These are phyloP conservation scores for Leccinellum luteum DNA, from an alignment of 768 basidiomycete species.

Conservation along the genomic window DNA sequence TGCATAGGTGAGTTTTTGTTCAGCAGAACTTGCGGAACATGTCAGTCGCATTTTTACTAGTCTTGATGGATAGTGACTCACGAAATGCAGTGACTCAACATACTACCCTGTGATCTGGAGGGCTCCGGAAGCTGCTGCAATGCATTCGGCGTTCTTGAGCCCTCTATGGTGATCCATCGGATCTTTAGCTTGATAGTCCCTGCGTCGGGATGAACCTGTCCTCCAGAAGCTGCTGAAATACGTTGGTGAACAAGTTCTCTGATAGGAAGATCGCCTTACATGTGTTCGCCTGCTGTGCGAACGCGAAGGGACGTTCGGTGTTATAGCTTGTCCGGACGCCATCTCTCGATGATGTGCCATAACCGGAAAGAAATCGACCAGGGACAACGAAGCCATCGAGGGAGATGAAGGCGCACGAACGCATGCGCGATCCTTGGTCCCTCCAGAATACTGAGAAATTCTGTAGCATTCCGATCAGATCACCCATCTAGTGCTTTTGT, in stretches of 20 bases:
- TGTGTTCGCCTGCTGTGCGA: constrained; percentile 41
- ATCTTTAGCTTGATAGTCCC: constrained; percentile 58
- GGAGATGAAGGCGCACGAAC: constrained; percentile 59
- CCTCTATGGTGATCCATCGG: constrained; percentile 29
- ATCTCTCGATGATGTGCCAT: constrained; percentile 50
- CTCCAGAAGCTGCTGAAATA: constrained; percentile 6
- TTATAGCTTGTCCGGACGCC: constrained; percentile 49
- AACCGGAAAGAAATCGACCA: constrained; percentile 59
- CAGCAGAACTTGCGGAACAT: constrained; percentile 45
- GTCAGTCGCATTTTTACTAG: constrained; percentile 2
- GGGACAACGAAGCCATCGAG: constrained; percentile 64
- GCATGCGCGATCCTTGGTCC: constrained; percentile 51
- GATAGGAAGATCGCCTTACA: constrained; percentile 30
- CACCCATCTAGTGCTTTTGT: neutral
- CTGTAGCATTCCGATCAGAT: constrained; percentile 32
- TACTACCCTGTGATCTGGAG: constrained; percentile 34
- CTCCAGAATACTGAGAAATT: constrained; percentile 62
- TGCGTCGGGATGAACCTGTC: constrained; percentile 34
- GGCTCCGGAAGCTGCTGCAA: constrained; percentile 38
- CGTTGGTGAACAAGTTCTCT: neutral
- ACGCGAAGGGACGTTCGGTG: constrained; percentile 61
- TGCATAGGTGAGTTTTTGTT: constrained; percentile 35
- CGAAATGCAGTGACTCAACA: constrained; percentile 48
- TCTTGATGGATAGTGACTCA: constrained; percentile 22
- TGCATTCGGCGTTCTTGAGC: constrained; percentile 40